Evolutionary conservation across 257 asterid genomes (phyloP), one percentile per base, ranked within the genome.

Genomic region (Nicotiana knightiana): DNA sequence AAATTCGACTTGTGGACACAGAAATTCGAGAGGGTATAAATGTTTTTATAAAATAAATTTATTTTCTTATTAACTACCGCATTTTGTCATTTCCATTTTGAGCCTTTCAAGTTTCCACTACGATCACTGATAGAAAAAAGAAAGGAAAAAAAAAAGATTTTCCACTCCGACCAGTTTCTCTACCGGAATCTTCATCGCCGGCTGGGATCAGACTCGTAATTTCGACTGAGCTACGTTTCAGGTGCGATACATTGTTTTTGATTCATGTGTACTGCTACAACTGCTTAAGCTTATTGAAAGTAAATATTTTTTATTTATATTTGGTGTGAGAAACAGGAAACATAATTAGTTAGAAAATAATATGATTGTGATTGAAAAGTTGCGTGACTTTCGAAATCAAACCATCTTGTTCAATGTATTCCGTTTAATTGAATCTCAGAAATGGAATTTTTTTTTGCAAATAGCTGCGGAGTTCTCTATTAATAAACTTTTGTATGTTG

Each of bases 1-100:
- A 82, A 86, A 83, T 83, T 85, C 83, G 9, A 6, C 87, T 62
- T 86, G 91, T 88, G 91, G 91, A 33, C 67, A n/a, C 81, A 24
- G 80, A 82, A 85, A 83, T 83, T 85, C 83, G 9, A 6, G 2
- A 13, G 15, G 11, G 85, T 65, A 77, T 82, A 79, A 24, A 54
- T 61, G 37, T 67, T 79, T 61, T 70, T 21, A 58, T n/a, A 21
- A 51, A 39, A 6, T n/a, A 32, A 70, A 57, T 58, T 13, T 16
- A 58, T 59, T 30, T 81, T 71, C 16, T 61, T 80, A 39, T 21
- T 15, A 17, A 67, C 70, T 48, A 46, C n/a, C 35, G 15, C 84
- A 59, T 3, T 68, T 53, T 53, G 58, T 13, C 58, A 0, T 18
- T 28, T 75, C 16, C 63, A 73, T 73, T 51, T 73, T 75, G 28